Base-by-base conservation (phyloP, 345 rosid genomes). In the Arabidopsis arenosa region DNA sequence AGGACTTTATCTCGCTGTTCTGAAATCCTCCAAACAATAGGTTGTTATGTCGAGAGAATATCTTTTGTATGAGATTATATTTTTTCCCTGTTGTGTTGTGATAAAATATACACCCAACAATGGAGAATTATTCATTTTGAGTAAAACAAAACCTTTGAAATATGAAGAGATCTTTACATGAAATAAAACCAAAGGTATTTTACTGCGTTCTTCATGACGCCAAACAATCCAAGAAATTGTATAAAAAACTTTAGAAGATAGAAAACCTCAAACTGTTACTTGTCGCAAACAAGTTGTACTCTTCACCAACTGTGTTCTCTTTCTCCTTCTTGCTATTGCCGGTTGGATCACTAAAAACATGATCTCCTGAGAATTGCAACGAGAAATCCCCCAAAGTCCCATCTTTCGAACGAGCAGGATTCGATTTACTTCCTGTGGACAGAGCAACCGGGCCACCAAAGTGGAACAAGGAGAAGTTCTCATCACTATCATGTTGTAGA, bases 241-340 rank as follows among this genome's bases (percentile, higher is more conserved):
- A 54, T 62, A 76, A 21, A 70, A 21, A 70, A 26, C 37, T 65
- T 82, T 73, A 85, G 83, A 84, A 86, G 80, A 91, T 72, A 36
- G 93, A 85, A 89, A 90, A 92, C 75, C 85, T 83, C 61, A 87
- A 26, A 63, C 88, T 85, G 47, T 86, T 88, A 52, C 86, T 88
- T 37, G 84, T 81, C 11, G 94, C 94, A 85, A 95, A 95, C 90
- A 92, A 83, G 85, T 88, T 90, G 85, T 95, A 92, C 72, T 95
- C 90, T 80, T 89, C 94, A 47, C 70, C 75, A 49, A 86, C 58
- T 11, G 81, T 66, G 40, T 79, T 75, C 79, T 83, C 89, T 78
- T 80, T 91, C 62, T 59, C 62, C 56, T 57, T 32, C 40, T 28
- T 65, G 68, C 70, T 63, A 75, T 72, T 70, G 84, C 86, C 76